Evolutionary conservation across 192 early-diverging fungal genomes (phyloP).

Genomic region (Lunasporangiospora selenospora): DNA sequence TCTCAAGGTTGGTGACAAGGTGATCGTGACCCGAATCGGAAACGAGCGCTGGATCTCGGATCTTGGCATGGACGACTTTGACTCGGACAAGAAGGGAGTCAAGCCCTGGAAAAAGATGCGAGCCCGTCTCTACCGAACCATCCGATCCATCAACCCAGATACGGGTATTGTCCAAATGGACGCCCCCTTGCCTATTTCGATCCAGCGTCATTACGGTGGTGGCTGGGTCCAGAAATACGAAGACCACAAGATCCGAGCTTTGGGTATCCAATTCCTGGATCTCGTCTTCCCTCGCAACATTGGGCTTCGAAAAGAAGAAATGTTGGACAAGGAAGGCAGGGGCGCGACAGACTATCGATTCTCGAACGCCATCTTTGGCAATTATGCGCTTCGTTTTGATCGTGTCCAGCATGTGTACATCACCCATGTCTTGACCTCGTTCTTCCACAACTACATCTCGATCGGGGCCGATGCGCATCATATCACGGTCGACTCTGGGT

Average conservation of each 20-base stretch:
- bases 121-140: constrained; percentile 43
- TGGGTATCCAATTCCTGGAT: constrained; percentile 50
- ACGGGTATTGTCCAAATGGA: constrained; percentile 43
- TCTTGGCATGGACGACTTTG: constrained; percentile 54
- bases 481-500: constrained; percentile 40
- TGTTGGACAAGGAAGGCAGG: constrained; percentile 43
- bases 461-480: constrained; percentile 31
- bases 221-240: constrained; percentile 49
- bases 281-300: constrained; percentile 43
- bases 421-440: constrained; percentile 32
- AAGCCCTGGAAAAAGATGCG: constrained; percentile 51
- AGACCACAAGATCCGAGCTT: constrained; percentile 26
- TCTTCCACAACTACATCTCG: constrained; percentile 55
- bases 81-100: constrained; percentile 29
- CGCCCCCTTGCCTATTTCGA: constrained; percentile 48
- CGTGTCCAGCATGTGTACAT: constrained; percentile 49
- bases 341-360: constrained; percentile 55
- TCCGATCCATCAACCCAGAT: constrained; percentile 25
- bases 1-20: constrained; percentile 36
- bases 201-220: constrained; percentile 44
- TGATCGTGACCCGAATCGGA: constrained; percentile 44
- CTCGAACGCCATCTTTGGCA: constrained; percentile 53
- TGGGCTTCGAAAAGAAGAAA: constrained; percentile 29
- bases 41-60: constrained; percentile 51
- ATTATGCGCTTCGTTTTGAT: constrained; percentile 46